Conservation (phyloP, 2,329 filamentous ascomycete genomes). For the Colletotrichum horii region DNA sequence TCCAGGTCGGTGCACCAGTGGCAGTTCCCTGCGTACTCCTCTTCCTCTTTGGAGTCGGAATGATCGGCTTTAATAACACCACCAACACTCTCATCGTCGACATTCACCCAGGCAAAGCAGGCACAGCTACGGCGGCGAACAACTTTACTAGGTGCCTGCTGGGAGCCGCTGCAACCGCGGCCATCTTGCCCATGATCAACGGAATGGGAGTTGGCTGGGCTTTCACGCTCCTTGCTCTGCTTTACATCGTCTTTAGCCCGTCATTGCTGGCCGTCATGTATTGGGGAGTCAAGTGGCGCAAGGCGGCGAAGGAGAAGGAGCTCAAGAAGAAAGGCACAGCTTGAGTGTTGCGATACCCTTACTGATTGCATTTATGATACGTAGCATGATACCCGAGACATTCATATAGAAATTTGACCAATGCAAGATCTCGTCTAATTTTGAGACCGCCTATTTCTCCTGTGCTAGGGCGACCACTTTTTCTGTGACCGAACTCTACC, state of each 20-base stretch:
- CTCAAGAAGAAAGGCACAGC: not conserved
- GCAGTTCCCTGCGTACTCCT: conserved; percentile 53
- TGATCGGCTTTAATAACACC: conserved; percentile 61
- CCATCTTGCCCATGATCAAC: conserved; percentile 57
- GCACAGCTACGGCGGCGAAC: conserved; percentile 60
- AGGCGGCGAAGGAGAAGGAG: conserved; percentile 32
- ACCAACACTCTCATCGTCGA: conserved; percentile 60
- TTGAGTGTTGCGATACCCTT: not conserved
- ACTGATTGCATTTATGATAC: not conserved
- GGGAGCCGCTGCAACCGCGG: conserved; percentile 56
- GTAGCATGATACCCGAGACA: not conserved
- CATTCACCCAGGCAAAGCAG: conserved; percentile 56
- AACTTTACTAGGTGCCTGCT: conserved; percentile 62
- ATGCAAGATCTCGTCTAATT: not conserved
- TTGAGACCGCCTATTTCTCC: too few species aligned
- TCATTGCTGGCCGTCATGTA: conserved; percentile 45
- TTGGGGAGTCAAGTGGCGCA: conserved; percentile 49
- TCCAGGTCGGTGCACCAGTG: conserved; percentile 45
- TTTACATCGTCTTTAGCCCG: conserved; percentile 46
- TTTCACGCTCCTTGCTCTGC: conserved; percentile 50
- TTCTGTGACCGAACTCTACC: too few species aligned
- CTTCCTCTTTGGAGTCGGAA: conserved; percentile 50
- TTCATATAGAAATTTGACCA: not conserved
- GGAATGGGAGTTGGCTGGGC: conserved; percentile 57
- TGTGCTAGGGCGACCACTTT: too few species aligned